Evolutionary conservation across 78 protist species (phyloP).

Genomic region (Protostelium mycophagum): DNA sequence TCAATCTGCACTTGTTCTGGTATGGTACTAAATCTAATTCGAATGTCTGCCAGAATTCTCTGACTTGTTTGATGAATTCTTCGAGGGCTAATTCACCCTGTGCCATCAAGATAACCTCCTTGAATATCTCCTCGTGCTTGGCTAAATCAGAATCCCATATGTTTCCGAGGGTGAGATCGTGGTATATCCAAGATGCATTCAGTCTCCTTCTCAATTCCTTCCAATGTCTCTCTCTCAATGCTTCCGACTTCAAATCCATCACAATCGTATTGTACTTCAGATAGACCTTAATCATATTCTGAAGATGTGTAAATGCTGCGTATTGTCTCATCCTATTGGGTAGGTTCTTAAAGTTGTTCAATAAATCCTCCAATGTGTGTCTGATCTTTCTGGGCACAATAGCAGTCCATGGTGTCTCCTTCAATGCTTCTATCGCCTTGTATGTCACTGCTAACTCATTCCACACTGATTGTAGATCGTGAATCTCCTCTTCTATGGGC

Average conservation of each 20-base stretch:
- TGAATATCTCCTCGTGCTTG: conserved; percentile 62
- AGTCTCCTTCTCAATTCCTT: conserved; percentile 52
- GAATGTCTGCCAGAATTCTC: conserved; percentile 79
- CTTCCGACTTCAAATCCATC: conserved; percentile 75
- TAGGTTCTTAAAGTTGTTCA: conserved; percentile 48
- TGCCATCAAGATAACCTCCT: conserved; percentile 83
- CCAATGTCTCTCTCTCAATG: conserved; percentile 91
- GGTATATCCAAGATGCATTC: conserved; percentile 43
- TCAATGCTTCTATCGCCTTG: conserved; percentile 54
- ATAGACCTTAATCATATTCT: conserved; percentile 19
- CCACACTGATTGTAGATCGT: conserved; percentile 78
- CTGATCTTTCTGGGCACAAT: conserved; percentile 73
- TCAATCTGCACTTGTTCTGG: conserved; percentile 52
- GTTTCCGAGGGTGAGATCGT: conserved; percentile 77
- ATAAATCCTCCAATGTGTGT: conserved; percentile 51
- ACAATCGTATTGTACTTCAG: conserved; percentile 67
- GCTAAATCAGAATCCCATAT: conserved; percentile 79
- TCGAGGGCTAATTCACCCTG: conserved; percentile 97
- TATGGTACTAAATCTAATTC: conserved; percentile 85
- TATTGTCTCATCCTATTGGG: conserved; percentile 78
- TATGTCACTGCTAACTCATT: conserved; percentile 53
- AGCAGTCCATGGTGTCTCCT: conserved; percentile 83
- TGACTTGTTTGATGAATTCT: conserved; percentile 78
- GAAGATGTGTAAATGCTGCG: conserved; percentile 73
- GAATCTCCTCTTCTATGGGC: conserved; percentile 68